Evolutionary conservation across 371 early-diverging fungal genomes (phyloP), one percentile per base, ranked within the genome.

Genomic region (Syncephalastrum sp.): DNA sequence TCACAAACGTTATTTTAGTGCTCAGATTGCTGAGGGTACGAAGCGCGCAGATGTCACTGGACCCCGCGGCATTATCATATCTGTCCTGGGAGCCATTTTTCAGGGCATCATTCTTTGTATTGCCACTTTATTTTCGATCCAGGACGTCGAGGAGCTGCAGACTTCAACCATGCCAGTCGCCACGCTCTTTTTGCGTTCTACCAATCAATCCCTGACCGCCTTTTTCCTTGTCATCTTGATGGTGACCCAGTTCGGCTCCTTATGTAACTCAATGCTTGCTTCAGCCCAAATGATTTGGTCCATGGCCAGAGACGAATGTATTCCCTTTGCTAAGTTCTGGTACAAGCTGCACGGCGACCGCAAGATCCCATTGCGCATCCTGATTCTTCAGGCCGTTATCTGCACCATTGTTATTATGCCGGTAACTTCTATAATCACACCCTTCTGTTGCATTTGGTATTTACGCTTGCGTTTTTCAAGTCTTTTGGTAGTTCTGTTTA

Each of bases 21-120:
- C 70, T 14, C 73, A 72, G 46, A 73, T 77, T 43, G 67, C 68
- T 0, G 77, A 77, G 57, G 72, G 69, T 15, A 77, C 77, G 10
- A 61, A 71, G 41, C 59, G 66, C 24, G 77, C 77, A 10, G 65
- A 63, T 48, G 44, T 49, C 1, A 67, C 70, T 8, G 77, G 71
- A 33, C 74, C 77, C 1, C 61, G 70, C 14, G 76, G 76, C 29
- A 68, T 76, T 24, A 55, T 76, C 15, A 63, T 72, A 15, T 69
- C 70, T 27, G 65, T 76, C 8, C 24, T 57, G 12, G 56, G 66
- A 29, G 71, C 74, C 7, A 52, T 73, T 38, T 25, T 72, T 3
- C 73, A 73, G 58, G 77, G 69, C 5, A 60, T 70, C n/a, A 62
- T 59, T 10, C 54, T 77, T 5, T 70, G 68, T 38, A 53, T 76